These are phyloP conservation scores for Mycosphaerella sp. DNA, from an alignment of 2,329 filamentous ascomycete species.

Conservation along the genomic window DNA sequence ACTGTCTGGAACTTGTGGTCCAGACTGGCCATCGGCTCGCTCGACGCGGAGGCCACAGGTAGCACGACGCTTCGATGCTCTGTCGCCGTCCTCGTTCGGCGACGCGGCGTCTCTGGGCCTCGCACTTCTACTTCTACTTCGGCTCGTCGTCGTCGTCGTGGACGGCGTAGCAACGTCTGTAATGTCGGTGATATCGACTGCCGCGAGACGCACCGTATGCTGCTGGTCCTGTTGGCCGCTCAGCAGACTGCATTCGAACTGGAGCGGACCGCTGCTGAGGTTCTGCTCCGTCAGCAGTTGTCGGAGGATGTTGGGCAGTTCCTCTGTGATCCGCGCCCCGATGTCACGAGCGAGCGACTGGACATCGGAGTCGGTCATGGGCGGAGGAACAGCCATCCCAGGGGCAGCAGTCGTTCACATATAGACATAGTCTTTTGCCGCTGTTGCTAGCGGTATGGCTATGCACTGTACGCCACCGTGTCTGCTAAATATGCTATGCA, in stretches of 20 bases:
- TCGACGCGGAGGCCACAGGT: constrained; percentile 32
- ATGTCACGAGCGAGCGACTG: constrained; percentile 19
- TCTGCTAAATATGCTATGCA: too few relatives aligned
- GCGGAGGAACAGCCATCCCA: background rate
- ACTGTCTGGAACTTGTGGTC: background rate
- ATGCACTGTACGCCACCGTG: too few relatives aligned
- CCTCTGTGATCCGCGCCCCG: constrained; percentile 17
- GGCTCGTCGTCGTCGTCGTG: too few relatives aligned
- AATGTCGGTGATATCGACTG: constrained; percentile 17
- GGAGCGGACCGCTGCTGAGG: constrained; percentile 14
- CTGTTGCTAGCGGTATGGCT: too few relatives aligned
- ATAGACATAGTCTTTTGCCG: too few relatives aligned
- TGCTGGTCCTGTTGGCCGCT: constrained; percentile 9
- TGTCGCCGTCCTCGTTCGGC: constrained; percentile 13
- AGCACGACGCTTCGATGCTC: constrained; percentile 40
- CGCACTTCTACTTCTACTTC: constrained; percentile 3
- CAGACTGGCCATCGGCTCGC: constrained; percentile 10
- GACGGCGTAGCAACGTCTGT: constrained; percentile 11
- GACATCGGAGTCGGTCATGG: constrained; percentile 11
- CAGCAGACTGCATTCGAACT: constrained; percentile 20
- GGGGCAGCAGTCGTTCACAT: background rate
- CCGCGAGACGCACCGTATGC: constrained; percentile 15
- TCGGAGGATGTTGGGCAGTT: constrained; percentile 16
- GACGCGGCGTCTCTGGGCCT: constrained; percentile 5
- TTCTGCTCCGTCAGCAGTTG: constrained; percentile 15